Percentiles rank a stretch among this genome's conserved stretches.
phyloP scores from a whole-genome alignment of 306 rosid species.

The Oxytropis ochrocephala region DNA sequence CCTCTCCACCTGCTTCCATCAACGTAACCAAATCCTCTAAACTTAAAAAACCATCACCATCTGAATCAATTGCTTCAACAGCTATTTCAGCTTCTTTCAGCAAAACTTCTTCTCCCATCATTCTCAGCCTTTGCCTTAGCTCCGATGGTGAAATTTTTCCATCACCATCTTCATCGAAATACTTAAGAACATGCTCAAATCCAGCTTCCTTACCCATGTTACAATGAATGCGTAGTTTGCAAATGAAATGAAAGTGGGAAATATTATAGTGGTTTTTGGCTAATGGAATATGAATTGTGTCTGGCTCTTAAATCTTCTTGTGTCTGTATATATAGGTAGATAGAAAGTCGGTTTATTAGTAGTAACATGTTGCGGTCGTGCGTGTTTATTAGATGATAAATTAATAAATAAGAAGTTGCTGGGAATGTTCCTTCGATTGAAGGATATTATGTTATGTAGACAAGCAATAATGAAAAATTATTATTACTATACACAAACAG shows the following conservation, averaged over 20 bases:
- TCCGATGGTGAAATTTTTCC: constrained; percentile 67
- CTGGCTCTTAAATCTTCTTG: too few species aligned
- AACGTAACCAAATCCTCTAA: constrained; percentile 49
- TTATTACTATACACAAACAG: neutral
- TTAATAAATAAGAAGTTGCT: constrained; percentile 10
- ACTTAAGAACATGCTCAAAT: constrained; percentile 42
- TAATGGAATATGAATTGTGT: neutral
- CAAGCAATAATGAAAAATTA: neutral
- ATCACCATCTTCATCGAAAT: constrained; percentile 82
- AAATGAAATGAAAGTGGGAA: too few species aligned
- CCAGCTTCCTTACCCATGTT: constrained; percentile 12
- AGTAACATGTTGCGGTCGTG: neutral
- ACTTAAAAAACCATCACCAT: constrained; percentile 70
- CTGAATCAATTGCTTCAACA: constrained; percentile 56
- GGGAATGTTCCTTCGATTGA: neutral
- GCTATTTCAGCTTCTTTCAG: constrained; percentile 50
- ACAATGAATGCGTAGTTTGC: neutral
- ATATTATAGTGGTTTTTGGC: neutral
- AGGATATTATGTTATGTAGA: neutral
- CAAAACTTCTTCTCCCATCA: constrained; percentile 43
- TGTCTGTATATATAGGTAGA: neutral
- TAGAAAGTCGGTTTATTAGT: neutral
- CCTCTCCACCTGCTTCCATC: constrained; percentile 56
- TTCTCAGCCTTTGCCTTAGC: constrained; percentile 36
- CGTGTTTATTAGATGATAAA: neutral